These are phyloP conservation scores for Cardiosporidium cionae DNA, from an alignment of 169 alveolate genomes.

Conservation along the genomic window DNA sequence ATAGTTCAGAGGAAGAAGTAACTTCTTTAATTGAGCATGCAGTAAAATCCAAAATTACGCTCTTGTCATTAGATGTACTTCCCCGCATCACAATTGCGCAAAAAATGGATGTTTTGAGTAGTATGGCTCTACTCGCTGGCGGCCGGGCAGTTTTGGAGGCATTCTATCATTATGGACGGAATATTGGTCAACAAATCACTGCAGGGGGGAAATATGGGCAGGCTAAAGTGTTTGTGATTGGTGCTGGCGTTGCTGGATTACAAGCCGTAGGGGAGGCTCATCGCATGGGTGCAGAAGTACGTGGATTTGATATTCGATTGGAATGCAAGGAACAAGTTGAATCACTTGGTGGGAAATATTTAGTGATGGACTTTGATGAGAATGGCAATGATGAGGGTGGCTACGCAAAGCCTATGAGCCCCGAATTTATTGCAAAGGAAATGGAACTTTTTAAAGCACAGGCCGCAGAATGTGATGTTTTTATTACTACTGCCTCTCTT, in stretches of 20 bases:
- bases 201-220: constrained; percentile 90
- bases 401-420: constrained; percentile 51
- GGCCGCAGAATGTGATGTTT: constrained; percentile 72
- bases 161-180: constrained; percentile 67
- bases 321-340: constrained; percentile 68
- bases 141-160: constrained; percentile 86
- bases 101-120: constrained; percentile 75
- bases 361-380: constrained; percentile 53
- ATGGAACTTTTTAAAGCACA: constrained; percentile 57
- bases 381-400: constrained; percentile 64
- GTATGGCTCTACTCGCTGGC: constrained; percentile 84
- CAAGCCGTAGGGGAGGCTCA: constrained; percentile 81
- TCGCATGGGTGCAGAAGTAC: constrained; percentile 77
- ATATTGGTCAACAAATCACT: constrained; percentile 71
- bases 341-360: constrained; percentile 60
- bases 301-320: constrained; percentile 72
- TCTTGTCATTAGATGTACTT: constrained; percentile 35
- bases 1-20: constrained; percentile 1
- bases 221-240: constrained; percentile 79
- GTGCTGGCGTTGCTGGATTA: constrained; percentile 94
- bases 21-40: background rate
- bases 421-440: constrained; percentile 61
- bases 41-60: background rate
- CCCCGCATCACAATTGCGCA: constrained; percentile 83
- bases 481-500: constrained; percentile 80